Conservation (phyloP, 2,329 filamentous ascomycete genomes). For the Fusarium humuli region DNA sequence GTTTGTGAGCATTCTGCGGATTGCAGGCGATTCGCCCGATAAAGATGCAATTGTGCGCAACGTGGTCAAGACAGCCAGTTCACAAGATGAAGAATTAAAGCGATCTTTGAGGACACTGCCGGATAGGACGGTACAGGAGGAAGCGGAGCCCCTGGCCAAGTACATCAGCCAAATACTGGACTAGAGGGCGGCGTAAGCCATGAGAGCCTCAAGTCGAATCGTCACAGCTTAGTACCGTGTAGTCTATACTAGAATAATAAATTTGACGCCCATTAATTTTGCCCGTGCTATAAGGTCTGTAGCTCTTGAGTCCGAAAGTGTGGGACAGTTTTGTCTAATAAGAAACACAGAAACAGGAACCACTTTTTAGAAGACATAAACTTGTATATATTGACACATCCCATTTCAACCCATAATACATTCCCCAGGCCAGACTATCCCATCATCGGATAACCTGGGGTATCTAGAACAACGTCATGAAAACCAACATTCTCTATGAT, state of each 20-base stretch:
- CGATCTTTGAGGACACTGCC: constrained; percentile 57
- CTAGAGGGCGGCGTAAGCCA: background rate
- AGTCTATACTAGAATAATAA: background rate
- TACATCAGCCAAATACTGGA: constrained; percentile 59
- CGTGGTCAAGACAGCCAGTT: constrained; percentile 57
- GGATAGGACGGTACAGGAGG: constrained; percentile 63
- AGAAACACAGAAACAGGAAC: background rate
- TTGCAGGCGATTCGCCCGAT: constrained; percentile 52
- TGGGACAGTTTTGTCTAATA: background rate
- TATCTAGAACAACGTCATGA: constrained; percentile 43
- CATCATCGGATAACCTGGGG: constrained; percentile 20
- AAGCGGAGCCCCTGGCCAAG: constrained; percentile 59
- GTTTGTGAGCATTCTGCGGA: constrained; percentile 61
- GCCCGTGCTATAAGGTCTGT: background rate
- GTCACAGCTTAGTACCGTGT: background rate
- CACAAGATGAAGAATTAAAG: constrained; percentile 54
- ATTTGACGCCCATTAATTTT: background rate
- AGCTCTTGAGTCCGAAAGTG: background rate
- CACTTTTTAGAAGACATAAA: constrained; percentile 7
- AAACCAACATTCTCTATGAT: constrained; percentile 46
- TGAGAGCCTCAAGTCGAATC: background rate
- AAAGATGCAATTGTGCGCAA: constrained; percentile 53
- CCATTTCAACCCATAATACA: constrained; percentile 41
- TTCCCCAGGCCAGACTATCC: constrained; percentile 25
- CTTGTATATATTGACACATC: constrained; percentile 42